Evolutionary conservation across 768 basidiomycete genomes (phyloP), one percentile per base, ranked within the genome.

Genomic region (Crassisporium funariophilum): DNA sequence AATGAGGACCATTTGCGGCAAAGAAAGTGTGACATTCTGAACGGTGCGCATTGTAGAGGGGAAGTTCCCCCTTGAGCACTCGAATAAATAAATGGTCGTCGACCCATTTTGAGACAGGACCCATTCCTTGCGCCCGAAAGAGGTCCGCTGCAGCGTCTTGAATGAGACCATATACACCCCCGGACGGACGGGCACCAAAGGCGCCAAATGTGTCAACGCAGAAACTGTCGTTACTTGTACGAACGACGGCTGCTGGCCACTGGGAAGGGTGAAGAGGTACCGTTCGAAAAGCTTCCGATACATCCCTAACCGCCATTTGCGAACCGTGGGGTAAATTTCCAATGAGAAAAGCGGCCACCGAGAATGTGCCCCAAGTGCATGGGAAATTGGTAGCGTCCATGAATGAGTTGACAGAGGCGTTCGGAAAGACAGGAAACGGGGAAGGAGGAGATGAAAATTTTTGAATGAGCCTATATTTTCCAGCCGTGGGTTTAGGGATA

Each of bases 321-420:
- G 69, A 69, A 0, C 66, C 65, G 12, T 64, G 68, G 0, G 73
- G 73, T 0, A 76, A 66, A 1, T 48, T 44, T 2, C 38, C 53
- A 0, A 73, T 53, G n/a, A 68, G 24, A 2, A 62, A 42, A 12
- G 47, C 63, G 0, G 73, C 44, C 0, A 63, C 54, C 0, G 52
- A 29, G 41, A 78, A 77, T 0, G 72, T 74, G 1, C 70, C 71
- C 73, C 74, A 77, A 0, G 68, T 70, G 54, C 68, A 70, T 0
- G 73, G 74, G 41, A 65, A 76, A 9, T 58, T n/a, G 9, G 56
- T 49, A 0, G 70, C 47, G 33, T 65, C 35, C 2, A 75, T 64
- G 10, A 25, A 6, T 0, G 49, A 48, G 16, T 72, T 72, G 20
- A 73, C 59, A 0, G 70, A 70, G 2, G 46, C 29, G 5, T 31